Base-by-base conservation (phyloP, 768 basidiomycete genomes). In the Calocybe indica region DNA sequence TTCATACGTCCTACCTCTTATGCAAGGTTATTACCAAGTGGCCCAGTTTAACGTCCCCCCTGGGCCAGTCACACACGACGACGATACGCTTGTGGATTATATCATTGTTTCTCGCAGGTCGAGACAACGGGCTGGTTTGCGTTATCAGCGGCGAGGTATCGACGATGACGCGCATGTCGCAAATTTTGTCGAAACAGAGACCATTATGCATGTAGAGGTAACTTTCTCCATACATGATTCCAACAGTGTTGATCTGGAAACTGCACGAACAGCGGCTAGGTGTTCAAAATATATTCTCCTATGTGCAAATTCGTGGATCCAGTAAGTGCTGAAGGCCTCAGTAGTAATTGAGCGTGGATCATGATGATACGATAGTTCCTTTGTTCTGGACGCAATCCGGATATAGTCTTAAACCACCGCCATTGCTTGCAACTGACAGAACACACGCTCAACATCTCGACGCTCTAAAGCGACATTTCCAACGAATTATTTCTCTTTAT, bases 121-220 rank as follows among this genome's bases (percentile, higher is more conserved):
- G 37, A 77, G 85, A 53, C 83, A 97, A 62, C 79, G 96, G 39
- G 92, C 94, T 5, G 96, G 96, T 1, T 69, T 98, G 55, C 75
- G 96, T 38, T 99, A 95, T 66, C 96, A 98, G 64, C 78, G 96
- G 37, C 74, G 96, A 57, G 96, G 96, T 1, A 81, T 97, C 45
- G 94, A 98, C 57, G 91, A 94, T 52, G 84, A 89, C 49, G 91
- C 92, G 5, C 78, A 90, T 60, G 94, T 93, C 3, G 94, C 92
- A 1, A 98, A 98, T 65, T 93, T 97, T 59, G 92, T 97, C 2
- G 92, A 97, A 65, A 92, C 92, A 0, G 94, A 97, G 68, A 86
- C 89, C 2, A 83, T 95, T 45, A 80, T 90, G 72, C 74, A 83
- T 37, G 79, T 94, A 8, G 79, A 87, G 73, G 92, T 91, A 50